Evolutionary conservation across 2,329 filamentous ascomycete genomes (phyloP).

Genomic region (Lomentospora prolificans): DNA sequence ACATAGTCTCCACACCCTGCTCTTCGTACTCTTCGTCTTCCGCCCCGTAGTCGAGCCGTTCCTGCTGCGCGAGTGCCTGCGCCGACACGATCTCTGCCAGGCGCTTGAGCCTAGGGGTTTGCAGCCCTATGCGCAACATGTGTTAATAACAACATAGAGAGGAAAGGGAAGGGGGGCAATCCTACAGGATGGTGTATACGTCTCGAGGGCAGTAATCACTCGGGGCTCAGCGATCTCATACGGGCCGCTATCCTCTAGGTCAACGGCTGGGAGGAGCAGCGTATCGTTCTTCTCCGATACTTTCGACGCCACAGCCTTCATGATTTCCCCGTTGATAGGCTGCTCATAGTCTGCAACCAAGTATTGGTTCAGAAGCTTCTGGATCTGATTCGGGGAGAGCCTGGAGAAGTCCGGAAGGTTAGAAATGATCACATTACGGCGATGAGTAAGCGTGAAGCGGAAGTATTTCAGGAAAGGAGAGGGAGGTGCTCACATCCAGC

Average conservation of each 20-base stretch:
- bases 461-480: no score
- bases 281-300: conserved; percentile 99
- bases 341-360: conserved; percentile 98
- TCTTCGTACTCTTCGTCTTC: conserved; percentile 32
- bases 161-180: no score
- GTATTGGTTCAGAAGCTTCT: conserved; percentile 97
- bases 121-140: conserved; percentile 55
- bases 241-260: conserved; percentile 97
- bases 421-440: conserved; percentile 5
- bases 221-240: conserved; percentile 97
- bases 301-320: conserved; percentile 95
- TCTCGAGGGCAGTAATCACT: conserved; percentile 92
- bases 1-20: conserved; percentile 12
- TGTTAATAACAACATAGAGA: conserved; percentile 28
- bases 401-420: conserved; percentile 30
- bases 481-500: conserved; percentile 97
- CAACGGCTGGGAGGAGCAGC: conserved; percentile 81
- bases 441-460: background rate
- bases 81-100: conserved; percentile 97
- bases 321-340: conserved; percentile 98
- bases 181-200: conserved; percentile 92
- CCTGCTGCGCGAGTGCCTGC: conserved; percentile 91
- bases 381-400: conserved; percentile 97
- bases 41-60: conserved; percentile 58
- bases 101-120: conserved; percentile 90